Evolutionary conservation across 768 basidiomycete species (phyloP).

Genomic region (Mycena crocata): DNA sequence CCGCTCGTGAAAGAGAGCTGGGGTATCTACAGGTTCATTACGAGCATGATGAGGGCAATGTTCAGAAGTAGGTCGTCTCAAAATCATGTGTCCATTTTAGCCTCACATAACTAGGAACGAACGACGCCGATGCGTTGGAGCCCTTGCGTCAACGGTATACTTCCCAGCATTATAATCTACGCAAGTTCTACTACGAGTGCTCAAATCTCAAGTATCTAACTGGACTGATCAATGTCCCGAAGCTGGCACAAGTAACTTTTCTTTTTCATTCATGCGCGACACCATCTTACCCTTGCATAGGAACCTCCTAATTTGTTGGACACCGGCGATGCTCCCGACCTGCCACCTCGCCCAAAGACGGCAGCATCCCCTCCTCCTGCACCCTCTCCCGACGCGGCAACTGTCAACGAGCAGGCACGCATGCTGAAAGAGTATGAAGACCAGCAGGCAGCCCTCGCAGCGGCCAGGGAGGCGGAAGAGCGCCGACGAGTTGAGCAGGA

Average conservation of each 20-base stretch:
- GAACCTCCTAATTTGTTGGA: conserved; percentile 97
- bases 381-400: conserved; percentile 75
- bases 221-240: conserved; percentile 97
- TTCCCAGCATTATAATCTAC: conserved; percentile 91
- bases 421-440: conserved; percentile 97
- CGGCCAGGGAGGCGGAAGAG: conserved; percentile 87
- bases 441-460: conserved; percentile 88
- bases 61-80: conserved; percentile 76
- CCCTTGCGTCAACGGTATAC: conserved; percentile 89
- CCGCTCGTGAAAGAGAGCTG: conserved; percentile 99
- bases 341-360: conserved; percentile 85
- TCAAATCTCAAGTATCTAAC: conserved; percentile 98
- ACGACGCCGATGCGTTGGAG: conserved; percentile 88
- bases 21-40: conserved; percentile 99
- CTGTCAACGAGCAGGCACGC: conserved; percentile 89
- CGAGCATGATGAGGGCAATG: conserved; percentile 98
- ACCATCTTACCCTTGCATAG: conserved; percentile 50
- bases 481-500: conserved; percentile 81
- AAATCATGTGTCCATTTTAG: neutral
- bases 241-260: conserved; percentile 89
- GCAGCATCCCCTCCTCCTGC: conserved; percentile 78
- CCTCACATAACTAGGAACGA: conserved; percentile 72
- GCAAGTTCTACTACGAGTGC: conserved; percentile 99
- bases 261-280: conserved; percentile 36
- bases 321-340: conserved; percentile 83